Percentiles rank a stretch among this genome's conserved stretches.
Evolutionary conservation across 2,329 filamentous ascomycete genomes (phyloP).

Genomic region (Didymella lethalis): DNA sequence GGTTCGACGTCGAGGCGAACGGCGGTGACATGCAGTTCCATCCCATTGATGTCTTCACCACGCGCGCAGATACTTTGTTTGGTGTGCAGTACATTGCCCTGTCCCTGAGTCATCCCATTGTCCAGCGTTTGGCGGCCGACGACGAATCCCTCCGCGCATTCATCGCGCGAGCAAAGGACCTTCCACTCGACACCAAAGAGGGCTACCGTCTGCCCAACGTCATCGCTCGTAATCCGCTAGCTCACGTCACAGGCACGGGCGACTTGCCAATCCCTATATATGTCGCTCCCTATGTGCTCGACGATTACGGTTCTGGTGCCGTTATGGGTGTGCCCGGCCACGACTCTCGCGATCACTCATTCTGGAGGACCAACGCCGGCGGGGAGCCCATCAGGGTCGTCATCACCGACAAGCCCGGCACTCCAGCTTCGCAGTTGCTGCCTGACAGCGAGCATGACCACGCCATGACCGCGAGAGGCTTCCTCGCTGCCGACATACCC

Average conservation of each 20-base stretch:
- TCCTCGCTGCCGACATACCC: constrained; percentile 72
- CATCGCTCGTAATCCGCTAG: constrained; percentile 53
- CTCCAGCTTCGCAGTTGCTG: constrained; percentile 23
- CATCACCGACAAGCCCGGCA: constrained; percentile 26
- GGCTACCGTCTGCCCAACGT: constrained; percentile 70
- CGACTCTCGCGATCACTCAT: constrained; percentile 78
- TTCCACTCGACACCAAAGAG: constrained; percentile 64
- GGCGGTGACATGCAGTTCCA: constrained; percentile 50
- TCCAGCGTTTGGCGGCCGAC: constrained; percentile 65
- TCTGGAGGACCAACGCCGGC: constrained; percentile 76
- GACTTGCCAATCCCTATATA: constrained; percentile 74
- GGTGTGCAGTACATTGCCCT: constrained; percentile 86
- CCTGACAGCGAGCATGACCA: constrained; percentile 53
- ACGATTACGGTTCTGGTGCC: constrained; percentile 84
- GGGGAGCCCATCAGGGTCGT: constrained; percentile 70
- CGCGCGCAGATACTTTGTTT: constrained; percentile 84
- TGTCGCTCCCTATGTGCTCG: constrained; percentile 83
- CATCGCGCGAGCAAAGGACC: constrained; percentile 63
- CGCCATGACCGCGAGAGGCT: constrained; percentile 71
- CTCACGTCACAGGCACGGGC: constrained; percentile 58
- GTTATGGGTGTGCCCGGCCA: constrained; percentile 94
- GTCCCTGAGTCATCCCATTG: constrained; percentile 75
- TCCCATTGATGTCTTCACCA: constrained; percentile 79
- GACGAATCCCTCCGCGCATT: constrained; percentile 73
- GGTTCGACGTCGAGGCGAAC: constrained; percentile 67